Conservation (phyloP, 75 land plant genomes). For the Cunninghamia lanceolata region DNA sequence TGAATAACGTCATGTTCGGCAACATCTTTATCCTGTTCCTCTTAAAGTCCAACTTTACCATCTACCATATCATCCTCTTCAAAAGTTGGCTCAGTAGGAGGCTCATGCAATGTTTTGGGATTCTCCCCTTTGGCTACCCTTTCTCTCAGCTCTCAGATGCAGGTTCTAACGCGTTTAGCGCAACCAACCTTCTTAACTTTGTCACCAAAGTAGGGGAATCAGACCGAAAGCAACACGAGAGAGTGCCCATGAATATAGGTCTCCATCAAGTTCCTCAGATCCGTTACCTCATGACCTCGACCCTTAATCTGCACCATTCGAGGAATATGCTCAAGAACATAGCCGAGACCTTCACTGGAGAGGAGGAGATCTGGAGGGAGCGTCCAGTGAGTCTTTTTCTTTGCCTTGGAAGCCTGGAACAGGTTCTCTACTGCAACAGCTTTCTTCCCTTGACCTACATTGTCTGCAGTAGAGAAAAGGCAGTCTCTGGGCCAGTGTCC, state of each 20-base stretch:
- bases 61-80: not conserved
- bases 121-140: constrained; percentile 74
- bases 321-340: constrained; percentile 88
- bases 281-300: constrained; percentile 85
- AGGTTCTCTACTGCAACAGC: not conserved
- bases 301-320: constrained; percentile 64
- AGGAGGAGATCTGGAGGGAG: constrained; percentile 79
- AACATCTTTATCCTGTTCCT: not conserved
- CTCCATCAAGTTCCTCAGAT: constrained; percentile 69
- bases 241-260: constrained; percentile 82
- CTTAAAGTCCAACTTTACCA: not conserved
- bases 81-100: constrained; percentile 14
- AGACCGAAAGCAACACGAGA: constrained; percentile 63
- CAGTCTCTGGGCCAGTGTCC: constrained; percentile 99
- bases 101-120: constrained; percentile 53
- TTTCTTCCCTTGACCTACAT: constrained; percentile 4
- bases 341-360: constrained; percentile 84
- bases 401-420: constrained; percentile 16
- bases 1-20: constrained; percentile 26
- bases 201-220: constrained; percentile 76
- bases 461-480: constrained; percentile 34
- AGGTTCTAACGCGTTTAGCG: constrained; percentile 61
- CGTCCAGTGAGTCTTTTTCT: constrained; percentile 52
- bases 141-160: constrained; percentile 56
- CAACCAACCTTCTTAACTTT: constrained; percentile 79